These are phyloP conservation scores for Suillus placidus DNA, from an alignment of 768 basidiomycete species.

Conservation along the genomic window DNA sequence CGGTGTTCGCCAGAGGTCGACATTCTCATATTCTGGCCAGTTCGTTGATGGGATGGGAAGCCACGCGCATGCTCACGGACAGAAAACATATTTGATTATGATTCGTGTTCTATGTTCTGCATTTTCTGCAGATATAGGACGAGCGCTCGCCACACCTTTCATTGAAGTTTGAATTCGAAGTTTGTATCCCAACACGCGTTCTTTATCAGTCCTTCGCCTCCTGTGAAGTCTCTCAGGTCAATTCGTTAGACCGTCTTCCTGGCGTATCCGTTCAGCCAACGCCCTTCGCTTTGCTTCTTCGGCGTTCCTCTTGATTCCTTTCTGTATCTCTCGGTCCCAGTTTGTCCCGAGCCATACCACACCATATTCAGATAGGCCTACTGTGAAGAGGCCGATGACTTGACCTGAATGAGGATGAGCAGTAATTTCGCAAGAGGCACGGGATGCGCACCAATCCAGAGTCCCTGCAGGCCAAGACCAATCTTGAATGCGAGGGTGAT, in stretches of 20 bases:
- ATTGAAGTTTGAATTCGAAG: background rate
- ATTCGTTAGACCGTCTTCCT: slow-evolving; percentile 18
- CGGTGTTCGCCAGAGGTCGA: background rate
- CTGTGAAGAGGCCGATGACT: slow-evolving; percentile 70
- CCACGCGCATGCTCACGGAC: background rate
- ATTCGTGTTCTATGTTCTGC: slow-evolving; percentile 3
- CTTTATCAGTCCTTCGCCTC: background rate
- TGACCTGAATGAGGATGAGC: slow-evolving; percentile 49
- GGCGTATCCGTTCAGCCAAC: slow-evolving; percentile 23
- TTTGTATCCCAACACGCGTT: slow-evolving; percentile 5
- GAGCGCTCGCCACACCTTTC: background rate
- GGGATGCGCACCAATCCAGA: slow-evolving; percentile 48
- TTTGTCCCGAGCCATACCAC: slow-evolving; percentile 58
- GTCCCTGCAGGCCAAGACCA: slow-evolving; percentile 48
- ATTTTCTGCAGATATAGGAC: background rate
- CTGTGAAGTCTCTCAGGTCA: slow-evolving; percentile 15
- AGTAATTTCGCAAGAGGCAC: slow-evolving; percentile 15
- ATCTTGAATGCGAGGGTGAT: slow-evolving; percentile 51
- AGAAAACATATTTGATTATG: slow-evolving; percentile 1
- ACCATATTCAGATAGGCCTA: slow-evolving; percentile 68
- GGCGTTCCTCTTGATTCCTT: slow-evolving; percentile 41
- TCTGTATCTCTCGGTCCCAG: slow-evolving; percentile 49
- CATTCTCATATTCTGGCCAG: background rate
- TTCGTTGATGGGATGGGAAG: background rate
- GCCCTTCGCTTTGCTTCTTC: slow-evolving; percentile 35